phyloP scores from a whole-genome alignment of 1,284 basidiomycete genomes.

The Hymenochaete sp. region DNA sequence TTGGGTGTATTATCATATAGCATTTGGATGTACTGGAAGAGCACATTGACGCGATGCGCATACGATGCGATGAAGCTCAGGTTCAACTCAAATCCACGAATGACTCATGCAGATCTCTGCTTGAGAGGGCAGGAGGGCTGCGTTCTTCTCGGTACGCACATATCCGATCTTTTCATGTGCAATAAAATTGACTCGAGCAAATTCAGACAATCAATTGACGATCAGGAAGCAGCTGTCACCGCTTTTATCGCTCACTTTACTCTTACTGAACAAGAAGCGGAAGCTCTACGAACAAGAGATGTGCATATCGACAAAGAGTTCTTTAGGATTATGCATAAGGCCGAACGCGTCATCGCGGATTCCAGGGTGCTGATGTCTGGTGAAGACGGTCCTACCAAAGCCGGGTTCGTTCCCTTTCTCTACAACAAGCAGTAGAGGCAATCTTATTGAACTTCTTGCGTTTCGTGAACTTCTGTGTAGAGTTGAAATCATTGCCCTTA shows the following conservation, averaged over 20 bases:
- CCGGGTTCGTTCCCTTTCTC: slow-evolving; percentile 50
- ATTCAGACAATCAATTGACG: slow-evolving; percentile 55
- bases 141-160: slow-evolving; percentile 64
- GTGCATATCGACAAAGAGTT: slow-evolving; percentile 65
- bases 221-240: slow-evolving; percentile 64
- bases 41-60: slow-evolving; percentile 71
- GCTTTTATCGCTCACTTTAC: slow-evolving; percentile 84
- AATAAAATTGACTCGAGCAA: neutral
- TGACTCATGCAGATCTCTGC: slow-evolving; percentile 71
- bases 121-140: slow-evolving; percentile 81
- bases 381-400: slow-evolving; percentile 71
- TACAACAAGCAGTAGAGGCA: neutral
- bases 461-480: too few species aligned
- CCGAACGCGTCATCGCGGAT: slow-evolving; percentile 74
- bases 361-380: slow-evolving; percentile 85
- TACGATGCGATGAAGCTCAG: slow-evolving; percentile 78
- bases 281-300: slow-evolving; percentile 71
- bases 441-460: too few species aligned
- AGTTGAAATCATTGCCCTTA: slow-evolving; percentile 81
- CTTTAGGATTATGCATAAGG: slow-evolving; percentile 83
- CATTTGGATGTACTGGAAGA: slow-evolving; percentile 71
- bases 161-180: neutral
- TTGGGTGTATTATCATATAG: slow-evolving; percentile 32
- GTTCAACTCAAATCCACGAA: slow-evolving; percentile 68
- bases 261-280: slow-evolving; percentile 62